Percentiles rank a stretch among this genome's conserved stretches.
Evolutionary conservation across 148 eudicot species (phyloP).

Genomic region (Silene conica): DNA sequence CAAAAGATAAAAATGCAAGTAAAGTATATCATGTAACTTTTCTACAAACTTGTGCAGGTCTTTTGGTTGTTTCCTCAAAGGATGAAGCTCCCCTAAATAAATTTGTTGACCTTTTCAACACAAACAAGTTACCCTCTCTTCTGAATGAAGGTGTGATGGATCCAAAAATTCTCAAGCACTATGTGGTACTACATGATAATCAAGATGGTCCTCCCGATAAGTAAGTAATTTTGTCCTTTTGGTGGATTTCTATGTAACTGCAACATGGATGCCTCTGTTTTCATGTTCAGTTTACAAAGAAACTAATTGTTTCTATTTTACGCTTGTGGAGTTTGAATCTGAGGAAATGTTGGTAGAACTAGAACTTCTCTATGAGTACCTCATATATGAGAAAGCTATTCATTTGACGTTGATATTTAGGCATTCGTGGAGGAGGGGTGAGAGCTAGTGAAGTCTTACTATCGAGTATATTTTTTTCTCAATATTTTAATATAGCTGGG

Average conservation of each 20-base stretch:
- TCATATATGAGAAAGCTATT: background rate
- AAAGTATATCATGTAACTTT: slow-evolving; percentile 7
- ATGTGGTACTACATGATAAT: slow-evolving; percentile 76
- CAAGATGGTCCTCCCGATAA: slow-evolving; percentile 64
- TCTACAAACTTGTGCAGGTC: slow-evolving; percentile 51
- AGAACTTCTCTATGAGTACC: background rate
- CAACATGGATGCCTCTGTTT: background rate
- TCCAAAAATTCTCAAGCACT: slow-evolving; percentile 88
- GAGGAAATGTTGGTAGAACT: background rate
- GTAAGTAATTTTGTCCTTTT: slow-evolving; percentile 34
- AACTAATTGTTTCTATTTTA: background rate
- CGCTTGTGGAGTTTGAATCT: background rate
- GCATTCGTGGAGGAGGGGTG: background rate
- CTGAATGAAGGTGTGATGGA: slow-evolving; percentile 90
- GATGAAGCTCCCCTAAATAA: slow-evolving; percentile 75
- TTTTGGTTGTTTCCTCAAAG: slow-evolving; percentile 84
- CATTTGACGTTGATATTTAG: background rate
- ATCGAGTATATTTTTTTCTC: background rate
- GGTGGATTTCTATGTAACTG: background rate
- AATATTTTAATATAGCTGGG: background rate
- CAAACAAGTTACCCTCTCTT: slow-evolving; percentile 73
- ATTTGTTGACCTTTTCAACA: slow-evolving; percentile 84
- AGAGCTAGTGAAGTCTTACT: background rate
- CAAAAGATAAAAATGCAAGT: background rate
- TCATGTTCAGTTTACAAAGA: background rate